Conservation (phyloP, 2,329 filamentous ascomycete genomes). For the Epichloe brachyelytri region DNA sequence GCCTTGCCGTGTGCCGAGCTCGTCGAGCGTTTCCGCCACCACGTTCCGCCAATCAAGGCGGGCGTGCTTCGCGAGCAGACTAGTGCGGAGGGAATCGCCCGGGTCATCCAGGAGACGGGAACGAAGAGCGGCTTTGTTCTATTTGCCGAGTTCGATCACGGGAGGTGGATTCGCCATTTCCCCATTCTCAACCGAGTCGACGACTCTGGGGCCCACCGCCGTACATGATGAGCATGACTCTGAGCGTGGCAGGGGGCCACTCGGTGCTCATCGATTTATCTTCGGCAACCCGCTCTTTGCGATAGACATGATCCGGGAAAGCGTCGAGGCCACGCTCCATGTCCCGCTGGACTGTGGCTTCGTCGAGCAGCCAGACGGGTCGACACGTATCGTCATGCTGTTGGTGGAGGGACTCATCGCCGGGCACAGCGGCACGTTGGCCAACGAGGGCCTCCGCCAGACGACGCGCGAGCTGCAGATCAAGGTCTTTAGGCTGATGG, state of each 20-base stretch:
- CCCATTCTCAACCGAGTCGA: neutral
- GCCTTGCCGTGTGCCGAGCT: slow-evolving; percentile 1
- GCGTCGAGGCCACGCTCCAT: neutral
- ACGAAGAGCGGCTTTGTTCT: neutral
- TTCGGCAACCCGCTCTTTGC: slow-evolving; percentile 1
- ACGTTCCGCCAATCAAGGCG: slow-evolving; percentile 1
- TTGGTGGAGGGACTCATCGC: neutral
- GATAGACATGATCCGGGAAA: neutral
- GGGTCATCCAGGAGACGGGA: neutral
- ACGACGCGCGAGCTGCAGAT: neutral
- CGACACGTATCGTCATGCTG: slow-evolving; percentile 1
- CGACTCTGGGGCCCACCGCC: neutral
- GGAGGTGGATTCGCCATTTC: slow-evolving; percentile 1
- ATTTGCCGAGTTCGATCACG: slow-evolving; percentile 4
- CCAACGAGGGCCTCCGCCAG: neutral
- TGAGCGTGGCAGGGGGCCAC: neutral
- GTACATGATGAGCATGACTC: neutral
- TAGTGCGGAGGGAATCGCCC: neutral
- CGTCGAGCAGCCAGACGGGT: neutral
- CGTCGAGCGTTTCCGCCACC: neutral
- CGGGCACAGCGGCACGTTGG: neutral
- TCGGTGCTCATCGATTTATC: neutral
- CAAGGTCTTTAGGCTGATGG: neutral
- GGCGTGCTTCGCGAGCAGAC: neutral
- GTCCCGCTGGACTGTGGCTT: slow-evolving; percentile 1